Percentiles rank a stretch among this genome's conserved stretches.
phyloP scores from a whole-genome alignment of 2,329 filamentous ascomycete species.

The Penicillium sp. region DNA sequence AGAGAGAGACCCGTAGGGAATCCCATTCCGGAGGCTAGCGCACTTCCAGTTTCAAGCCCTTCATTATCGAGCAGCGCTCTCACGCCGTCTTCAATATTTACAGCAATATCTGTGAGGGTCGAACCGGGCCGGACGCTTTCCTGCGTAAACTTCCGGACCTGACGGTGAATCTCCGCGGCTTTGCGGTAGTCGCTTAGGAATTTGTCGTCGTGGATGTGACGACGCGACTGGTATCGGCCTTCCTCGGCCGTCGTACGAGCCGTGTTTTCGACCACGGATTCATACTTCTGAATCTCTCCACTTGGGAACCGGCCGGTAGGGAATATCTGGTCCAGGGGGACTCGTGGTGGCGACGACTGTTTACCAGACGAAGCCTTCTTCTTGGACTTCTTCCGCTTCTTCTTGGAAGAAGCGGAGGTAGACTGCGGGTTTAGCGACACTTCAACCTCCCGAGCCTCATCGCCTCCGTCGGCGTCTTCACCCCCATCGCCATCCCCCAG shows the following conservation, averaged over 20 bases:
- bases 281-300: constrained; percentile 49
- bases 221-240: constrained; percentile 40
- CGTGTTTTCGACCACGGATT: constrained; percentile 40
- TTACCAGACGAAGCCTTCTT: constrained; percentile 37
- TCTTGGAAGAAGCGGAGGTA: constrained; percentile 40
- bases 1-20: constrained; percentile 57
- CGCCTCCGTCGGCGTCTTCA: constrained; percentile 17
- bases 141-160: constrained; percentile 54
- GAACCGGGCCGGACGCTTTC: constrained; percentile 51
- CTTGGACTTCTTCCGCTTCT: constrained; percentile 49
- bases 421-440: constrained; percentile 17
- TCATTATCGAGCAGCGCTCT: constrained; percentile 51
- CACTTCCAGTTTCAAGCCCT: constrained; percentile 53
- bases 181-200: constrained; percentile 57
- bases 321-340: constrained; percentile 49
- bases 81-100: constrained; percentile 56
- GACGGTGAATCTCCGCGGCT: constrained; percentile 57
- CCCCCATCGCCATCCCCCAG: constrained; percentile 33
- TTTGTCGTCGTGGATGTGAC: constrained; percentile 45
- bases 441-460: constrained; percentile 17
- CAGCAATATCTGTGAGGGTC: constrained; percentile 50
- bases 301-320: constrained; percentile 44
- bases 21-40: constrained; percentile 52
- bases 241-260: constrained; percentile 50
- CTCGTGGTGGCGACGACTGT: constrained; percentile 50